Base-by-base conservation (phyloP, 2,329 filamentous ascomycete genomes). In the Diplodia sapinea region DNA sequence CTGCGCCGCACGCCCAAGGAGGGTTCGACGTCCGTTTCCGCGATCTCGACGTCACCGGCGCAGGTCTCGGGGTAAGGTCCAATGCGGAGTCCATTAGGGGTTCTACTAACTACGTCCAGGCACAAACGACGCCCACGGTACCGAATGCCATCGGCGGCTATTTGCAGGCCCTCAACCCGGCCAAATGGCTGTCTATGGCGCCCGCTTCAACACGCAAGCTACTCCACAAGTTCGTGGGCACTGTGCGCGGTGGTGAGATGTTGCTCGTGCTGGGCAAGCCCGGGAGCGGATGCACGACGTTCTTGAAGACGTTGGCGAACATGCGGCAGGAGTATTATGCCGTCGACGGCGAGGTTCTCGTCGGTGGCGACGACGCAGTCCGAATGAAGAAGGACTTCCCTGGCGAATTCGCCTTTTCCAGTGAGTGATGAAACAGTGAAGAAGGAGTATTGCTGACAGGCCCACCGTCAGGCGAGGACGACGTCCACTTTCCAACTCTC, bases 201-300 rank as follows among this genome's bases (percentile, higher is more conserved):
- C 52, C 52, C 6, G 17, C n/a, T 5, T 3, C 29, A n/a, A 13
- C 29, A 1, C 49, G 49, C 3, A 51, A 26, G 15, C 29, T 55
- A 0, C 17, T 55, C 8, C n/a, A 55, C 52, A 55, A 38, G 17
- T 87, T 87, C 69, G 80, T 86, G 69, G 85, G 85, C 7, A 74
- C 83, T 0, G 74, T 87, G 61, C 82, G 82, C 65, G 81, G 79
- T 66, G 85, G 85, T 1, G 82, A 84, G 73, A 72, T 83, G 33
- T 75, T 82, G 17, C 77, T 83, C 51, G 82, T 84, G 0, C 78
- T 84, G 11, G 82, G 81, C 12, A 73, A 80, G 17, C 82, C 82
- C 0, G 85, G 82, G 0, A 87, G 85, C 4, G 88, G 88, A 6
- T 91, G 88, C 76, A 86, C 83, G 63, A 90, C 89, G 0, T 78